Evolutionary conservation across 164 flowering plant species (phyloP), one percentile per base, ranked within the genome.

Genomic region (Macadamia integrifolia): DNA sequence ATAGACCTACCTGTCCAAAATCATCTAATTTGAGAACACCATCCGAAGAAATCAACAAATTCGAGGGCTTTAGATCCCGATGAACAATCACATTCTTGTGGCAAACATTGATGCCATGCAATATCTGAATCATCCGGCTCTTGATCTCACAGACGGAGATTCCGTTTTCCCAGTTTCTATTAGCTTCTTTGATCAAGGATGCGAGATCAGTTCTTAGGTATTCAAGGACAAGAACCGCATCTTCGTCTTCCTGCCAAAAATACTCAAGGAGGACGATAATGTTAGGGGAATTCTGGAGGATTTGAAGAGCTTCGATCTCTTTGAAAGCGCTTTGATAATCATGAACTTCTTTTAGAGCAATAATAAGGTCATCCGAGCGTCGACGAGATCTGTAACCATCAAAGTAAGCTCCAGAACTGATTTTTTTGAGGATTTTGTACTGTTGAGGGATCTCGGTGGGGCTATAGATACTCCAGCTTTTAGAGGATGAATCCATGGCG

Each of bases 311-410:
- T 67, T 92, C 96, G 75, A 92, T 87, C 72, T 94, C 98, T 6
- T 97, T 84, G 69, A 82, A 86, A 15, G 94, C 93, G 40, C 91
- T 81, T 69, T 84, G 92, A 80, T 86, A 85, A 72, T 94, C 97
- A 78, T 90, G 97, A 66, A 94, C 79, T 80, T 94, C 99, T 74
- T 92, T 94, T 61, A 94, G 90, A 7, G 98, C 97, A 58, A 92
- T 92, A 49, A 50, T 64, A 58, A 83, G 75, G 53, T 64, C 64
- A 78, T 94, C 98, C 66, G 88, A 82, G 70, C 75, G 84, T 0
- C 97, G 88, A 0, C 78, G 80, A 30, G 78, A 97, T 4, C 71
- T 69, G 87, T 92, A 90, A 35, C 90, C 96, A 74, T 92, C 98
- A 61, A 93, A 80, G 83, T 86, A 92, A 13, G 99, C 82, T 66